Conservation (phyloP, 1,284 basidiomycete species). For the Cerrena zonata region DNA sequence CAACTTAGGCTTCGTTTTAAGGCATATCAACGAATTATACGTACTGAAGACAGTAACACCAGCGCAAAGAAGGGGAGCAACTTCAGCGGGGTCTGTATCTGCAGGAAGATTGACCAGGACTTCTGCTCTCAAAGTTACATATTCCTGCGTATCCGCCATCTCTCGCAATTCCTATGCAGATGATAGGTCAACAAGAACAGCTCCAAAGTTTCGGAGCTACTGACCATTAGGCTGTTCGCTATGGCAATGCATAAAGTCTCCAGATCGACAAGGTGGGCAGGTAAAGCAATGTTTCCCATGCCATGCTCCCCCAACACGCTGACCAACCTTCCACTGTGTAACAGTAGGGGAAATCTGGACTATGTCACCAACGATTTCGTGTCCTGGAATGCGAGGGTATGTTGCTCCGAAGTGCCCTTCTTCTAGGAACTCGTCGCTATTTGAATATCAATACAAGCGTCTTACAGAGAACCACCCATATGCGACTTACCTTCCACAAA, state of each 20-base stretch:
- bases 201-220: no score
- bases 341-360: constrained; percentile 18
- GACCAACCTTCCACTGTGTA: constrained; percentile 21
- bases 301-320: constrained; percentile 25
- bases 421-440: constrained; percentile 20
- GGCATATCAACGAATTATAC: constrained; percentile 5
- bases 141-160: constrained; percentile 33
- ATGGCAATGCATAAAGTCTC: constrained; percentile 16
- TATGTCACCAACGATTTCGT: constrained; percentile 25
- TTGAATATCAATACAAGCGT: constrained; percentile 12
- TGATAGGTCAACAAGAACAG: neutral
- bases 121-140: constrained; percentile 29
- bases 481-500: constrained; percentile 20
- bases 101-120: constrained; percentile 28
- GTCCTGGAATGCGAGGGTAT: constrained; percentile 21
- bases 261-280: constrained; percentile 19
- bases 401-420: constrained; percentile 8
- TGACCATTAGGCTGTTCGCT: constrained; percentile 14
- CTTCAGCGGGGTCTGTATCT: constrained; percentile 30
- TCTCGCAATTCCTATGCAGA: constrained; percentile 22
- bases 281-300: constrained; percentile 23
- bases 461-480: constrained; percentile 14
- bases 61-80: constrained; percentile 36
- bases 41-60: constrained; percentile 27
- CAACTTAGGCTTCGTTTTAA: neutral